phyloP scores from a whole-genome alignment of 768 basidiomycete species.

The Amanita brunnescens region DNA sequence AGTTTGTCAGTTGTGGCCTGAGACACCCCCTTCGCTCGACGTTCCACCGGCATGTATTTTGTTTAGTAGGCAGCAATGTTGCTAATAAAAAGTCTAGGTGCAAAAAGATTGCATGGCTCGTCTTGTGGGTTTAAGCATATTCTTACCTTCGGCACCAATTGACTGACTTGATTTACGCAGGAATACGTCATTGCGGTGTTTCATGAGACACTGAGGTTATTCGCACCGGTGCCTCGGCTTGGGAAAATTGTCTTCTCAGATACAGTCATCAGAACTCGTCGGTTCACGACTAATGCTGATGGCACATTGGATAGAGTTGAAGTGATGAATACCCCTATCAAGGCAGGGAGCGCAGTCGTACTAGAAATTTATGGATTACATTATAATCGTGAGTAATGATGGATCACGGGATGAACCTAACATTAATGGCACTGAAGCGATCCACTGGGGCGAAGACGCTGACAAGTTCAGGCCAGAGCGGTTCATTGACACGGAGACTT shows the following conservation, averaged over 20 bases:
- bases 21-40: constrained; percentile 18
- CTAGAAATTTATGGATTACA: constrained; percentile 36
- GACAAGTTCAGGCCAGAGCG: constrained; percentile 38
- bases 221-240: constrained; percentile 29
- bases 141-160: neutral
- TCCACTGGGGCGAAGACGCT: constrained; percentile 40
- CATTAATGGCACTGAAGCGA: constrained; percentile 20
- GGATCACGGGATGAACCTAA: neutral
- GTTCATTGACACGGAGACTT: constrained; percentile 40
- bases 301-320: constrained; percentile 21
- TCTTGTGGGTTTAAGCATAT: constrained; percentile 20
- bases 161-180: constrained; percentile 16
- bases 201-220: constrained; percentile 37
- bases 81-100: constrained; percentile 17
- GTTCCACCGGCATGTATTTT: constrained; percentile 19
- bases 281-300: constrained; percentile 19
- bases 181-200: constrained; percentile 34
- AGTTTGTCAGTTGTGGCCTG: constrained; percentile 29
- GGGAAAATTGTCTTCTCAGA: constrained; percentile 26
- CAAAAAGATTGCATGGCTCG: constrained; percentile 30
- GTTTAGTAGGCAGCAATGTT: neutral
- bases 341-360: constrained; percentile 28
- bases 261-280: constrained; percentile 23
- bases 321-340: constrained; percentile 26
- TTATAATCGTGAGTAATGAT: constrained; percentile 30